These are phyloP conservation scores for Scedosporium minutisporum DNA, from an alignment of 2,329 filamentous ascomycete species.

Conservation along the genomic window DNA sequence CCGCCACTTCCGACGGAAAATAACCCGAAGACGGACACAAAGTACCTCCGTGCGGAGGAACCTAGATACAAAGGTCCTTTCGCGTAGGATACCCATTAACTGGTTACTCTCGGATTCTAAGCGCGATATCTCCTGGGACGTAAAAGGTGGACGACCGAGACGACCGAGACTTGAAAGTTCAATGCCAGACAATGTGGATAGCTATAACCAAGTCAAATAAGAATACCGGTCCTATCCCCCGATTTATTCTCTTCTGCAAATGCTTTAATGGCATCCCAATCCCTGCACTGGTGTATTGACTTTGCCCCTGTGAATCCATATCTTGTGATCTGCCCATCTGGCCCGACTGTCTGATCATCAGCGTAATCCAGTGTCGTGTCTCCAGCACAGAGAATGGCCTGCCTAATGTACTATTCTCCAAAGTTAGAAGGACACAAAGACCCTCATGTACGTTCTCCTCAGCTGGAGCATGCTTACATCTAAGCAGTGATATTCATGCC, in stretches of 20 bases:
- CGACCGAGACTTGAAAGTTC: too few species aligned
- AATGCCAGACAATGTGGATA: too few species aligned
- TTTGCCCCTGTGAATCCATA: background rate
- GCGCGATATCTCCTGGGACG: too few species aligned
- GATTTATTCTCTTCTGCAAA: background rate
- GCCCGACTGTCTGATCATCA: background rate
- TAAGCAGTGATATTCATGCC: background rate
- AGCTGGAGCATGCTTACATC: background rate
- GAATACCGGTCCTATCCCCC: background rate
- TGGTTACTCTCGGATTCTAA: too few species aligned
- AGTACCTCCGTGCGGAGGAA: too few species aligned
- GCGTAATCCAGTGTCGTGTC: background rate
- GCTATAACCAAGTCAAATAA: background rate
- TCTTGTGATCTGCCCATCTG: background rate
- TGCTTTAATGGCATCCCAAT: background rate
- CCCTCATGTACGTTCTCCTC: too few species aligned
- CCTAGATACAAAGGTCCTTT: too few species aligned
- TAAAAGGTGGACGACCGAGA: too few species aligned
- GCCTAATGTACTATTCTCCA: background rate
- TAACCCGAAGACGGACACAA: too few species aligned
- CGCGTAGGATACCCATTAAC: too few species aligned
- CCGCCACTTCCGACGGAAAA: too few species aligned
- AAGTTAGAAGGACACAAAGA: too few species aligned
- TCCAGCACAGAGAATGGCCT: background rate
- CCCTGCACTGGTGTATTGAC: background rate